Conservation (phyloP, 1,139 yeast genomes). For the Saccharomyces hybrid region DNA sequence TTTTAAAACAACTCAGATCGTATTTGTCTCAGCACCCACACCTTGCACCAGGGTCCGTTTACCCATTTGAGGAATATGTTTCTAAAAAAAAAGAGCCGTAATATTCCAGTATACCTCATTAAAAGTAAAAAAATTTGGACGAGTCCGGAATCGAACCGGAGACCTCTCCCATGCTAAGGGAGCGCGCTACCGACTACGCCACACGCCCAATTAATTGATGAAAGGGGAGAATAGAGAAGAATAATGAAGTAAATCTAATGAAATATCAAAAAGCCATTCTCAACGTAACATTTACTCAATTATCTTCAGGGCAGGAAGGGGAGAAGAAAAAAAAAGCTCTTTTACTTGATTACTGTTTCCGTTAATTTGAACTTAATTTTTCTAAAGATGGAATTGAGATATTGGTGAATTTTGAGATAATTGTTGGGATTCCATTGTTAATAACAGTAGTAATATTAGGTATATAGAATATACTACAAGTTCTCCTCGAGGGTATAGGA, state of each 20-base stretch:
- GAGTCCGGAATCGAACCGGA: constrained; percentile 88
- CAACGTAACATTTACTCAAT: no score
- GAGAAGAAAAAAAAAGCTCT: no score
- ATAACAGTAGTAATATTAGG: neutral
- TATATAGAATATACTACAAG: neutral
- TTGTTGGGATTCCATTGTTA: neutral
- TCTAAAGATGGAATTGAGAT: neutral
- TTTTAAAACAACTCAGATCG: neutral
- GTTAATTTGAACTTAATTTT: no score
- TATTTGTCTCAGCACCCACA: neutral
- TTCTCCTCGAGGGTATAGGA: neutral
- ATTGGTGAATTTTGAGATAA: neutral
- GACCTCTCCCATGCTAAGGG: constrained; percentile 89
- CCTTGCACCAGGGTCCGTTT: neutral
- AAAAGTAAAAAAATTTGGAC: constrained; percentile 41
- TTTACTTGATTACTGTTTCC: no score
- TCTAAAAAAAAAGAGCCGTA: neutral
- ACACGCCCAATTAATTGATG: constrained; percentile 51
- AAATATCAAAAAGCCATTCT: no score
- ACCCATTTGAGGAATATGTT: neutral
- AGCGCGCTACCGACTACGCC: constrained; percentile 93
- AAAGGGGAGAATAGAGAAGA: no score
- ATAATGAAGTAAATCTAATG: no score
- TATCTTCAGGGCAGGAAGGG: no score
- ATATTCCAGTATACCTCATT: neutral